Evolutionary conservation across 1,284 basidiomycete genomes (phyloP).

Genomic region (Microbotryum silenes-acaulis): DNA sequence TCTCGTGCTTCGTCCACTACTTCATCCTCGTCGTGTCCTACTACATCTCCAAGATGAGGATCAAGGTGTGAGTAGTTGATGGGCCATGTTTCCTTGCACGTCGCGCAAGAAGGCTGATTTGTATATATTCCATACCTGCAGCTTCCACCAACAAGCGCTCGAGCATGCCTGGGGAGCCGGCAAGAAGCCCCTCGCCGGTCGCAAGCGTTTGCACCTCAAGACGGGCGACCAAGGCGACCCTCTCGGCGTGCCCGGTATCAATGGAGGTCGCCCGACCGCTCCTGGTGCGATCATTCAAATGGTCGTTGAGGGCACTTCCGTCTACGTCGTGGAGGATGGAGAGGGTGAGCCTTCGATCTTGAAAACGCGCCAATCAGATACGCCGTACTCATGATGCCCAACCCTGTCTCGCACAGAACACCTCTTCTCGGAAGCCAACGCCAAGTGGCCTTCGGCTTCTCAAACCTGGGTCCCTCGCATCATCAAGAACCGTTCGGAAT

Average conservation of each 20-base stretch:
- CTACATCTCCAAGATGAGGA: slow-evolving; percentile 58
- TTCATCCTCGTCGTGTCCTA: slow-evolving; percentile 69
- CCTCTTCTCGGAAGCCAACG: slow-evolving; percentile 18
- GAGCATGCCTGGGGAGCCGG: slow-evolving; percentile 34
- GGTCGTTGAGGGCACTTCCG: slow-evolving; percentile 35
- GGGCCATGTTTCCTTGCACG: not conserved
- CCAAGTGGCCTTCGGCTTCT: slow-evolving; percentile 11
- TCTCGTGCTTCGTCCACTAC: slow-evolving; percentile 71
- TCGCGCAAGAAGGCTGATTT: too few species aligned
- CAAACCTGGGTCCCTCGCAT: slow-evolving; percentile 26
- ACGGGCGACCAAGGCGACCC: slow-evolving; percentile 29
- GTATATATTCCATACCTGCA: not conserved
- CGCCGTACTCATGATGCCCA: not conserved
- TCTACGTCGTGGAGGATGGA: slow-evolving; percentile 36
- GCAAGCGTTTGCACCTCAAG: slow-evolving; percentile 30
- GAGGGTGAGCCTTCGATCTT: slow-evolving; percentile 23
- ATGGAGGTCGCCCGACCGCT: slow-evolving; percentile 22
- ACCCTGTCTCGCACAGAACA: slow-evolving; percentile 5
- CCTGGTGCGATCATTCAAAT: slow-evolving; percentile 32
- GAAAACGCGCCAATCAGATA: not conserved
- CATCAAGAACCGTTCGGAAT: not conserved
- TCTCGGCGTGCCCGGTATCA: slow-evolving; percentile 24
- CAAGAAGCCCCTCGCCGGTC: slow-evolving; percentile 25
- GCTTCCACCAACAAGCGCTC: slow-evolving; percentile 36
- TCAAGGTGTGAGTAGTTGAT: slow-evolving; percentile 40